Evolutionary conservation across 2,329 filamentous ascomycete species (phyloP).

Genomic region (Colletotrichum zoysiae): DNA sequence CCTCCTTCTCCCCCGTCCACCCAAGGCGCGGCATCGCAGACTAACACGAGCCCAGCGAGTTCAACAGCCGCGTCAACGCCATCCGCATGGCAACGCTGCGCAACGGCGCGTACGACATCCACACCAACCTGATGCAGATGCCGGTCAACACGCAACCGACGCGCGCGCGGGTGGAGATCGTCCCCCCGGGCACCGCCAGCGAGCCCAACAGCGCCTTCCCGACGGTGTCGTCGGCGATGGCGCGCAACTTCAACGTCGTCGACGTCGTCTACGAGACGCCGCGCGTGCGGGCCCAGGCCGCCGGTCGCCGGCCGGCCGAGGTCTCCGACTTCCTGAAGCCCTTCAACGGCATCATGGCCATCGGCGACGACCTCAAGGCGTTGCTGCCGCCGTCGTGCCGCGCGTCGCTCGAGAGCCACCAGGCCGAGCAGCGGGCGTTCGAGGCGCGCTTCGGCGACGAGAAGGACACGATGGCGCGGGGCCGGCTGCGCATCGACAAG

Average conservation of each 20-base stretch:
- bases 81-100: slow-evolving; percentile 75
- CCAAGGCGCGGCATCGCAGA: slow-evolving; percentile 37
- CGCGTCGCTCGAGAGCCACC: slow-evolving; percentile 76
- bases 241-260: slow-evolving; percentile 69
- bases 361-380: slow-evolving; percentile 74
- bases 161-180: slow-evolving; percentile 83
- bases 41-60: slow-evolving; percentile 69
- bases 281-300: slow-evolving; percentile 58
- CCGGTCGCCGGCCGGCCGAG: slow-evolving; percentile 52
- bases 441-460: slow-evolving; percentile 81
- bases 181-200: slow-evolving; percentile 57
- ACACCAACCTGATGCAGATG: slow-evolving; percentile 93
- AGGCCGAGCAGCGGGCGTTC: slow-evolving; percentile 76
- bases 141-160: slow-evolving; percentile 91
- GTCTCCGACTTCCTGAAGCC: slow-evolving; percentile 61
- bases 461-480: slow-evolving; percentile 64
- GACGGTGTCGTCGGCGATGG: slow-evolving; percentile 61
- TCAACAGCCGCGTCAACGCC: slow-evolving; percentile 81
- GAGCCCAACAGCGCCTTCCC: slow-evolving; percentile 56
- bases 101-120: slow-evolving; percentile 88
- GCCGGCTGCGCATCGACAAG: slow-evolving; percentile 71
- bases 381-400: slow-evolving; percentile 79
- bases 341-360: slow-evolving; percentile 72
- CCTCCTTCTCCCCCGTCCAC: neutral
- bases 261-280: slow-evolving; percentile 68